Base-by-base conservation (phyloP, 1,139 yeast genomes). In the Yamadazyma diospyri region DNA sequence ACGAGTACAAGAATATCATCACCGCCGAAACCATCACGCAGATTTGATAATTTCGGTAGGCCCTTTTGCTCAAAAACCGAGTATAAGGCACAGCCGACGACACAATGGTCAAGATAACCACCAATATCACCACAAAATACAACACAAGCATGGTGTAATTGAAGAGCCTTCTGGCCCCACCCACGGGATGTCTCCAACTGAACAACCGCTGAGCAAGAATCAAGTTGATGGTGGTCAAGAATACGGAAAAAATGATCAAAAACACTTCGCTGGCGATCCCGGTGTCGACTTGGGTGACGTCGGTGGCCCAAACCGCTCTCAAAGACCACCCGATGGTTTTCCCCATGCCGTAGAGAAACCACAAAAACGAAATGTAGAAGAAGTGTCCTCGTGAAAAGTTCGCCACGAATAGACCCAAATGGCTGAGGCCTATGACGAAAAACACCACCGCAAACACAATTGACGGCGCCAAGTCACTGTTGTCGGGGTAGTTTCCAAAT, bases 401-500 rank as follows among this genome's bases (percentile, higher is more conserved):
- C 31, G 69, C 57, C n/a, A 52, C 18, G 43, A 78, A 82, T 5
- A 83, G 57, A 12, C 50, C 46, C 3, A 70, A 43, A 50, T 81
- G 84, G 1, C 69, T 62, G 3, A 76, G 16, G 3, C 64, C 57
- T 14, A 82, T 45, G 3, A 82, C 41, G 3, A 64, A 57, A 41
- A 78, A 83, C 3, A 77, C 54, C 2, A 72, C 84, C 2, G 71
- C 45, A 47, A 83, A 81, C 0, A 82, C 49, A 1, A 77, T 73
- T 33, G 76, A 61, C 4, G 89, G 92, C 1, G 78, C 87, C 14
- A 69, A 47, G 51, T 83, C 94, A 12, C 46, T 48, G 10, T 36
- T 30, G n/a, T 48, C 49, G 3, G 92, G 88, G 52, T 81, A 83
- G 23, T 72, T 78, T 7, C 94, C 94, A 58, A 81, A 81, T 27